Conservation (phyloP, 106 monocot genomes). For the Agapanthus africanus region DNA sequence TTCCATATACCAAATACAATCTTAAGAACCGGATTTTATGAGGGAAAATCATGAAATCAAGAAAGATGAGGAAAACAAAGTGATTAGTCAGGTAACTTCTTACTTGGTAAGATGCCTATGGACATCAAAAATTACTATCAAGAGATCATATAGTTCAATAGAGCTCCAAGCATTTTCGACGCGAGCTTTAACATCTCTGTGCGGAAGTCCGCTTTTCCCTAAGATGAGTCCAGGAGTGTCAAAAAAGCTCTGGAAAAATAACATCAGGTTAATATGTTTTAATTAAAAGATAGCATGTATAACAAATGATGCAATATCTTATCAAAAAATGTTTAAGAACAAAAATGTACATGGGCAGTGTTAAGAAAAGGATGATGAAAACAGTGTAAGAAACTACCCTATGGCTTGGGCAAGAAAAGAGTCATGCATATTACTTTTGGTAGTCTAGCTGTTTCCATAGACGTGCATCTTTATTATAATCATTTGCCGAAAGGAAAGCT, state of each 20-base stretch:
- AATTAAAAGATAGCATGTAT: neutral
- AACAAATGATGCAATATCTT: too few relatives aligned
- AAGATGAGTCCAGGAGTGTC: conserved; percentile 93
- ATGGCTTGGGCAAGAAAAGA: neutral
- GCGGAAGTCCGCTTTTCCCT: conserved; percentile 66
- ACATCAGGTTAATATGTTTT: neutral
- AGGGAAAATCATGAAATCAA: too few relatives aligned
- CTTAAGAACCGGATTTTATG: too few relatives aligned
- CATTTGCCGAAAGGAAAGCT: neutral
- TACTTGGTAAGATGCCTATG: conserved; percentile 84
- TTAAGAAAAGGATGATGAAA: too few relatives aligned
- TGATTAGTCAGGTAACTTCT: conserved; percentile 4
- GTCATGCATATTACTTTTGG: neutral
- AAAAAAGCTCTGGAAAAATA: conserved; percentile 71
- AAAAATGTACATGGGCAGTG: too few relatives aligned
- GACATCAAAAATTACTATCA: conserved; percentile 93
- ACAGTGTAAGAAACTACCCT: too few relatives aligned
- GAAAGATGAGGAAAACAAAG: too few relatives aligned
- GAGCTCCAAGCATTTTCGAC: conserved; percentile 91
- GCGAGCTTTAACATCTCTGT: conserved; percentile 78
- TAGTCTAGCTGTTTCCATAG: neutral
- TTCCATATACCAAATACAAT: too few relatives aligned
- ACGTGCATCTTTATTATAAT: neutral
- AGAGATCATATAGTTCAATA: conserved; percentile 75
- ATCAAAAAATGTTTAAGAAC: too few relatives aligned